Percentiles rank a stretch among this genome's conserved stretches.
Evolutionary conservation across 2,329 filamentous ascomycete genomes (phyloP).

Genomic region (Septoria petroselini): DNA sequence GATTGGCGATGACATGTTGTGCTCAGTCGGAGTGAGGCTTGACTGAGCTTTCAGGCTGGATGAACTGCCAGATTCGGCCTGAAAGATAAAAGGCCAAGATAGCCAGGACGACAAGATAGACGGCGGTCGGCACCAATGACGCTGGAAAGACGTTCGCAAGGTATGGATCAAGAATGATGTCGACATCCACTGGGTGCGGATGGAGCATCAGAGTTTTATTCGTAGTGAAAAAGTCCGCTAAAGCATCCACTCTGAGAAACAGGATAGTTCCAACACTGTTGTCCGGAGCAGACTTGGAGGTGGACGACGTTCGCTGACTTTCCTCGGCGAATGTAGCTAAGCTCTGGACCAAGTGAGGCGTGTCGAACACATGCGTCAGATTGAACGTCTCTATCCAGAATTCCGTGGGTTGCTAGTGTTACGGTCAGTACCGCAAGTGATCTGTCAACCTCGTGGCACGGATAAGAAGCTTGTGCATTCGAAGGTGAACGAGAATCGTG

Average conservation of each 20-base stretch:
- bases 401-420: constrained; percentile 74
- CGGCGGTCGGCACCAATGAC: constrained; percentile 69
- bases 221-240: constrained; percentile 80
- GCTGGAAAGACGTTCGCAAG: constrained; percentile 73
- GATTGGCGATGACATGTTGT: neutral
- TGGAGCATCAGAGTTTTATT: constrained; percentile 70
- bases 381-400: constrained; percentile 69
- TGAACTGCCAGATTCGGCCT: constrained; percentile 40
- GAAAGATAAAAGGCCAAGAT: constrained; percentile 52
- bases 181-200: constrained; percentile 71
- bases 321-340: constrained; percentile 32
- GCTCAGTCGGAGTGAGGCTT: constrained; percentile 32
- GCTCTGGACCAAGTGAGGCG: constrained; percentile 33
- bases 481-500: no score
- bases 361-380: constrained; percentile 56
- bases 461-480: no score
- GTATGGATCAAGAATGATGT: constrained; percentile 83
- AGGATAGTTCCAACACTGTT: constrained; percentile 41
- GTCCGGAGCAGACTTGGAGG: neutral
- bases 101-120: constrained; percentile 64
- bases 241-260: constrained; percentile 70
- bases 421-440: constrained; percentile 7
- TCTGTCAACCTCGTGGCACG: no score
- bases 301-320: constrained; percentile 3
- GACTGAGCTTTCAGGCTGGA: constrained; percentile 20